Conservation (phyloP, 441 rosid genomes). For the Dalechampia spathulata region DNA sequence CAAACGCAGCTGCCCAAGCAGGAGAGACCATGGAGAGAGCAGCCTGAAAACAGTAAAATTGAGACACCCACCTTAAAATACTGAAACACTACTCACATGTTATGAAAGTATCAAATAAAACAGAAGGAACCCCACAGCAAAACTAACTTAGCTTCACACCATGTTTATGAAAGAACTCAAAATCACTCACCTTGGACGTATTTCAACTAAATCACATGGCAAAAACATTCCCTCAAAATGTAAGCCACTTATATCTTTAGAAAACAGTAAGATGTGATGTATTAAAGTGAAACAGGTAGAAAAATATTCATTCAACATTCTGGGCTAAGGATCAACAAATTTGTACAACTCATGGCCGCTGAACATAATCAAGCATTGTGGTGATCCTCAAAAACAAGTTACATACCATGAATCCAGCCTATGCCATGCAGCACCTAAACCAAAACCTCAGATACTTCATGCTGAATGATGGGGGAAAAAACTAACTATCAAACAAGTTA, state of each 20-base stretch:
- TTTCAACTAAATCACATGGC: not conserved
- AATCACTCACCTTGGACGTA: not conserved
- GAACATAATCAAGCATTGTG: not conserved
- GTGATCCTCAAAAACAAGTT: not conserved
- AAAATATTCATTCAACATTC: not conserved
- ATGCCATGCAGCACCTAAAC: not conserved
- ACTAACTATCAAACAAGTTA: not conserved
- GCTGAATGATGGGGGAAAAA: not conserved
- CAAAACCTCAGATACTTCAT: not conserved
- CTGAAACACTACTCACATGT: constrained; percentile 3
- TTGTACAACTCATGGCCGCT: not conserved
- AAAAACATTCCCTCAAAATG: not conserved
- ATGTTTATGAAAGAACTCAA: not conserved
- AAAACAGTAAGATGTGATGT: constrained; percentile 1
- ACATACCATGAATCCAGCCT: constrained; percentile 1
- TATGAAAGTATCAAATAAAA: not conserved
- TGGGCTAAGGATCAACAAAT: not conserved
- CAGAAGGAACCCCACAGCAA: not conserved
- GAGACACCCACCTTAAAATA: not conserved
- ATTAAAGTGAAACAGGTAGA: not conserved
- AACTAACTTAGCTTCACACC: not conserved
- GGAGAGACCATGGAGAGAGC: constrained; percentile 96
- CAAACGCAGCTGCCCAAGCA: constrained; percentile 99
- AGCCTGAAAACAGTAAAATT: constrained; percentile 43
- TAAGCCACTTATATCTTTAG: not conserved